A percentile compares a stretch with the other conserved stretches of the same genome.
Conservation (phyloP, 192 early-diverging fungal species). For the Chytriomyces confervae region DNA sequence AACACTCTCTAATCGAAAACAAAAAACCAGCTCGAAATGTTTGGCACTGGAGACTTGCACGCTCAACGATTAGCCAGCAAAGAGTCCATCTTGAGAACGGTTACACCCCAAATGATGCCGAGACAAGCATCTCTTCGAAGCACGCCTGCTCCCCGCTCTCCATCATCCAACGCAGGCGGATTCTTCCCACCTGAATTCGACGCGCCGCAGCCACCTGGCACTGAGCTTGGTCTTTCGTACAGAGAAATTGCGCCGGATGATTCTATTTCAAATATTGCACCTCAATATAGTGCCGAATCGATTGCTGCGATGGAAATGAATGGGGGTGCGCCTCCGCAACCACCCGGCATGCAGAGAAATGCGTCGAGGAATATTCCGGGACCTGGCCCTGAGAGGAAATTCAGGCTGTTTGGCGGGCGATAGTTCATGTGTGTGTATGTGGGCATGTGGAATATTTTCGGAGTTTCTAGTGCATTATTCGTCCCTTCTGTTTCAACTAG, state of each 20-base stretch:
- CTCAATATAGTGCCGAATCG: background rate
- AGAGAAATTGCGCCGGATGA: conserved; percentile 27
- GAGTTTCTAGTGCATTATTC: too few relatives aligned
- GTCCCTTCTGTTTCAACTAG: too few relatives aligned
- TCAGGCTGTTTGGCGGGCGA: too few relatives aligned
- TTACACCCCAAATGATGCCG: background rate
- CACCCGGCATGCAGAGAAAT: background rate
- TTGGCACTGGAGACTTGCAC: conserved; percentile 20
- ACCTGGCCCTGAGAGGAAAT: background rate
- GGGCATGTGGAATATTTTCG: too few relatives aligned
- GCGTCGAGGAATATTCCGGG: background rate
- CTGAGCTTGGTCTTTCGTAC: background rate
- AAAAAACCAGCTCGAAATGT: conserved; percentile 22
- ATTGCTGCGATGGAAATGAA: too few relatives aligned
- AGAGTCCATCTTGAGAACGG: conserved; percentile 5
- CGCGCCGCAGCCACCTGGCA: background rate
- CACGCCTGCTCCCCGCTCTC: background rate
- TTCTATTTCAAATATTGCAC: conserved; percentile 39
- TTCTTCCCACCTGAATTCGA: background rate
- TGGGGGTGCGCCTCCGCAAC: background rate
- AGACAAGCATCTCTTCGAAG: background rate
- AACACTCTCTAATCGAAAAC: background rate
- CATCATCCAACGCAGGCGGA: background rate
- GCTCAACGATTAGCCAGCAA: background rate
- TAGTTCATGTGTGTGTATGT: too few relatives aligned